These are phyloP conservation scores for Aegilops tauschii DNA, from an alignment of 176 grass and related monocot species.

Conservation along the genomic window DNA sequence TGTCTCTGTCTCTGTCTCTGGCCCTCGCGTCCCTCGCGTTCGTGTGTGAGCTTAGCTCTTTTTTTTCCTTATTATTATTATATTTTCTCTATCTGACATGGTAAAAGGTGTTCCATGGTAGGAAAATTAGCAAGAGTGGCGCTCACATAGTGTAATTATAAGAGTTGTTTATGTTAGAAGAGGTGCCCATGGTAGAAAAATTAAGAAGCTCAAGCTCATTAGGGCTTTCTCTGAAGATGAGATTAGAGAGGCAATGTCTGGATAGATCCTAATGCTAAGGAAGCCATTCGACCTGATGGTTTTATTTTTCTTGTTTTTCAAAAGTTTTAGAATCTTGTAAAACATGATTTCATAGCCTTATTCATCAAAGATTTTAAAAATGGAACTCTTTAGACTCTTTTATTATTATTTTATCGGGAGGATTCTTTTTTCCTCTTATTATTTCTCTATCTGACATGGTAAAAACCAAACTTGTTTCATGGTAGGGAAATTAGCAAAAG, in stretches of 20 bases:
- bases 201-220: neutral
- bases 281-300: neutral
- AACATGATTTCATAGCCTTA: neutral
- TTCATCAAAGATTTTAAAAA: too few relatives aligned
- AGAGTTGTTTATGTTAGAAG: neutral
- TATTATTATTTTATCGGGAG: too few relatives aligned
- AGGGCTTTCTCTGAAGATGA: neutral
- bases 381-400: too few relatives aligned
- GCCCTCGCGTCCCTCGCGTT: neutral
- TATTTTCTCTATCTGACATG: neutral
- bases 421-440: too few relatives aligned
- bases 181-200: too few relatives aligned
- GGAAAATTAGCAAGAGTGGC: too few relatives aligned
- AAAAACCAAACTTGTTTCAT: too few relatives aligned
- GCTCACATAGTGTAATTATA: neutral
- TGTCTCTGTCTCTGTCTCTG: neutral
- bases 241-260: too few relatives aligned
- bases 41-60: neutral
- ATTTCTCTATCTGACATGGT: too few relatives aligned
- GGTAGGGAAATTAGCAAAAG: too few relatives aligned
- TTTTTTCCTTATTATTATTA: neutral
- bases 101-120: neutral
- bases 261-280: too few relatives aligned
- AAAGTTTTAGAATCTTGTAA: neutral
- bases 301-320: neutral